These are phyloP conservation scores for Komagataella pastoris DNA, from an alignment of 805 yeast genomes.

Conservation along the genomic window DNA sequence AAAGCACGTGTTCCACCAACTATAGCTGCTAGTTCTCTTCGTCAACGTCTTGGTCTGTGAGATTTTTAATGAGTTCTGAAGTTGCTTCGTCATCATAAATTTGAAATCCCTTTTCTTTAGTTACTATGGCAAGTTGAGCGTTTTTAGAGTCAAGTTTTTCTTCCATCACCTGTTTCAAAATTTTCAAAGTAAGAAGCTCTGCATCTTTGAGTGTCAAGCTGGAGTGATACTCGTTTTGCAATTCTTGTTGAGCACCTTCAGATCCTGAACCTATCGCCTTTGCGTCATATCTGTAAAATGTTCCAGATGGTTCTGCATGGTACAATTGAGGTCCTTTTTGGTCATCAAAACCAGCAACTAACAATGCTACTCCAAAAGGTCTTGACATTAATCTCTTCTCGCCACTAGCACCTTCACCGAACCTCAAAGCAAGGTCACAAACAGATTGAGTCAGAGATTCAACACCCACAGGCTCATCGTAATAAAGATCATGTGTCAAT, in stretches of 20 bases:
- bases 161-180: constrained; percentile 96
- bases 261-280: constrained; percentile 98
- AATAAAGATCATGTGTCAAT: constrained; percentile 78
- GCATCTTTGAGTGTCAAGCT: constrained; percentile 89
- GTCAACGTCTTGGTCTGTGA: constrained; percentile 58
- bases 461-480: constrained; percentile 84
- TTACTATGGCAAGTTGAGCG: constrained; percentile 90
- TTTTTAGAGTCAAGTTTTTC: constrained; percentile 92
- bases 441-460: constrained; percentile 93
- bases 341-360: constrained; percentile 88
- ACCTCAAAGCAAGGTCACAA: constrained; percentile 91
- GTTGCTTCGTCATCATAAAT: constrained; percentile 77
- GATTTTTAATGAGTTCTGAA: constrained; percentile 61
- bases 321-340: constrained; percentile 93
- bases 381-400: constrained; percentile 94
- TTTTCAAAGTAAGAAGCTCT: constrained; percentile 76
- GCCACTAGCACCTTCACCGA: constrained; percentile 95
- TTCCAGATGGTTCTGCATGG: constrained; percentile 99
- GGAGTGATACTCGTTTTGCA: constrained; percentile 92
- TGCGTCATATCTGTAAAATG: constrained; percentile 94
- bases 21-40: constrained; percentile 16
- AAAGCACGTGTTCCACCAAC: neutral
- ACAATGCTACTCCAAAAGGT: constrained; percentile 96
- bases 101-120: constrained; percentile 74
- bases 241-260: constrained; percentile 97